phyloP scores from a whole-genome alignment of 2,329 filamentous ascomycete species.

The Whalleya microplaca region DNA sequence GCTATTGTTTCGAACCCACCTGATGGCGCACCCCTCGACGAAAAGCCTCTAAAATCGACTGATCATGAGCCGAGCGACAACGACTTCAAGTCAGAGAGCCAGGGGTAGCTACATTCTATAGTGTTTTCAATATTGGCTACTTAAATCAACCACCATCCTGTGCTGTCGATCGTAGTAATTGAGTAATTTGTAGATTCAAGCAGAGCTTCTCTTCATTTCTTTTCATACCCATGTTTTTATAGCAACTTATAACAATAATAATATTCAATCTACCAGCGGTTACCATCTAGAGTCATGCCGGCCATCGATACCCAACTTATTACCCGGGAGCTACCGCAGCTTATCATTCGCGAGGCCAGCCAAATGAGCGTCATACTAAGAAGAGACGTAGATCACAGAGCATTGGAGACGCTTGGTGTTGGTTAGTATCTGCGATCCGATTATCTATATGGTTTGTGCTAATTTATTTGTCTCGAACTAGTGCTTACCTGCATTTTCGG shows the following conservation, averaged over 20 bases:
- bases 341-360: constrained; percentile 21
- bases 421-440: constrained; percentile 9
- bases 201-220: constrained; percentile 5
- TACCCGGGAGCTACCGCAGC: constrained; percentile 24
- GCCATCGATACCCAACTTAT: constrained; percentile 25
- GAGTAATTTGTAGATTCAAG: constrained; percentile 4
- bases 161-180: background rate
- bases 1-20: constrained; percentile 22
- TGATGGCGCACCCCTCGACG: constrained; percentile 9
- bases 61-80: constrained; percentile 28
- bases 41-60: constrained; percentile 20
- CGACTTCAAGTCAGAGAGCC: constrained; percentile 9
- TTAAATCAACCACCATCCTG: constrained; percentile 14
- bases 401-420: constrained; percentile 26
- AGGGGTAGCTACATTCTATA: constrained; percentile 5
- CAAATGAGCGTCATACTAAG: constrained; percentile 27
- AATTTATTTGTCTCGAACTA: background rate
- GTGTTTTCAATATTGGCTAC: background rate
- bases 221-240: background rate
- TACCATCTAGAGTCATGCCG: constrained; percentile 12
- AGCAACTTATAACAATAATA: too few relatives aligned
- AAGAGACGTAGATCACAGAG: constrained; percentile 25
- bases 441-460: background rate
- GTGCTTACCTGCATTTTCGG: constrained; percentile 27
- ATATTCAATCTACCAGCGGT: background rate